A percentile compares a stretch with the other conserved stretches of the same genome.
Evolutionary conservation across 257 asterid species (phyloP).

Genomic region (Solanum virginianum): DNA sequence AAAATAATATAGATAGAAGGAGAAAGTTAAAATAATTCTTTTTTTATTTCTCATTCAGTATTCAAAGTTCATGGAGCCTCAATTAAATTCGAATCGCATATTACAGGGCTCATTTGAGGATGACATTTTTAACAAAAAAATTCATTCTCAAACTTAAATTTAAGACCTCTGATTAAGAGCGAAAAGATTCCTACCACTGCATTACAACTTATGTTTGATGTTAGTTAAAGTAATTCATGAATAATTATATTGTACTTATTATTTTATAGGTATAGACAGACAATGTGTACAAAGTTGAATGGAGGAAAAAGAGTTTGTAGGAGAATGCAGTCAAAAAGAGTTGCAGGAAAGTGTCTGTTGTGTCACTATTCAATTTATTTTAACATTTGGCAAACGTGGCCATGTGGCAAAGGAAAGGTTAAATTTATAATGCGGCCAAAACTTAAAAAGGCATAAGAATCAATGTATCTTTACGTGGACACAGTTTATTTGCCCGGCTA

Average conservation of each 20-base stretch:
- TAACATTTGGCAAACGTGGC: background rate
- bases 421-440: background rate
- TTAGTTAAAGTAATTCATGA: no score
- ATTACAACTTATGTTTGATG: no score
- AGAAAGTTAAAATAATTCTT: no score
- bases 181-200: no score
- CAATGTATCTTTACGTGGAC: background rate
- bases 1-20: no score
- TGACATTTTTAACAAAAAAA: no score
- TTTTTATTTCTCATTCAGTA: no score
- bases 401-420: background rate
- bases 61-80: fast-evolving
- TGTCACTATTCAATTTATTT: background rate
- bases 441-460: background rate
- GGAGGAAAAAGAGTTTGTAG: background rate
- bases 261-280: background rate
- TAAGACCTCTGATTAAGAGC: fast-evolving
- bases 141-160: fast-evolving
- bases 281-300: background rate
- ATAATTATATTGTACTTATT: no score
- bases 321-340: conserved; percentile 14
- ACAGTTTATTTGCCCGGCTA: background rate
- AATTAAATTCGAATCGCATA: no score
- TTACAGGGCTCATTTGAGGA: fast-evolving
- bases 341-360: conserved; percentile 7